These are phyloP conservation scores for Alternaria atra DNA, from an alignment of 2,329 filamentous ascomycete genomes.

Conservation along the genomic window DNA sequence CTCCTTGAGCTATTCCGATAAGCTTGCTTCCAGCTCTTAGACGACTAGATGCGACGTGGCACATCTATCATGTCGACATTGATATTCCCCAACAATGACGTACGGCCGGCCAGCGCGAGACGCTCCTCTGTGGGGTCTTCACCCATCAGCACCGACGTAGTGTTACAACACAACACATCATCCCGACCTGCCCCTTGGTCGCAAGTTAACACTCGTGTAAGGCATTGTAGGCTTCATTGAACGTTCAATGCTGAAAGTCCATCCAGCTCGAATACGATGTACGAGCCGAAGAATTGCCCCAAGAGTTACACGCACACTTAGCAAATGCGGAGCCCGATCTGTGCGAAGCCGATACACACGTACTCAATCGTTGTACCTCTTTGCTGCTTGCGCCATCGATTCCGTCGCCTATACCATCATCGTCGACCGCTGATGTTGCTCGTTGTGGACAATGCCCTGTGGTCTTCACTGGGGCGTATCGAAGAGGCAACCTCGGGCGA, in stretches of 20 bases:
- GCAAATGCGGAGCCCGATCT: background rate
- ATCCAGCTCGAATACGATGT: background rate
- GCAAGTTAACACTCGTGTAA: conserved; percentile 13
- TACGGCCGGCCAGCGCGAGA: no score
- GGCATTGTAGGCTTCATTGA: background rate
- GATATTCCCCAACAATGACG: background rate
- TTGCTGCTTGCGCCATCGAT: background rate
- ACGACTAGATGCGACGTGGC: background rate
- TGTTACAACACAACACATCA: background rate
- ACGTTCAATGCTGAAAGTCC: background rate
- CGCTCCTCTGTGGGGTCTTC: background rate
- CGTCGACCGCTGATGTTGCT: background rate
- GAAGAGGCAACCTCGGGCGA: conserved; percentile 18
- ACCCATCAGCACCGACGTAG: background rate
- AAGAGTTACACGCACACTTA: background rate
- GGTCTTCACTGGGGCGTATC: conserved; percentile 20
- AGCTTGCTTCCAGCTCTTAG: background rate
- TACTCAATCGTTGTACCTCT: background rate
- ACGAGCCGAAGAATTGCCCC: background rate
- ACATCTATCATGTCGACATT: conserved; percentile 5
- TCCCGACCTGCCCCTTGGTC: conserved; percentile 11
- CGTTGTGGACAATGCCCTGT: conserved; percentile 12
- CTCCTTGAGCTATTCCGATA: background rate
- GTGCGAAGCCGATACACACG: background rate
- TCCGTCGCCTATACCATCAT: background rate